phyloP scores from a whole-genome alignment of 768 basidiomycete genomes.

The Lactarius trivialis region DNA sequence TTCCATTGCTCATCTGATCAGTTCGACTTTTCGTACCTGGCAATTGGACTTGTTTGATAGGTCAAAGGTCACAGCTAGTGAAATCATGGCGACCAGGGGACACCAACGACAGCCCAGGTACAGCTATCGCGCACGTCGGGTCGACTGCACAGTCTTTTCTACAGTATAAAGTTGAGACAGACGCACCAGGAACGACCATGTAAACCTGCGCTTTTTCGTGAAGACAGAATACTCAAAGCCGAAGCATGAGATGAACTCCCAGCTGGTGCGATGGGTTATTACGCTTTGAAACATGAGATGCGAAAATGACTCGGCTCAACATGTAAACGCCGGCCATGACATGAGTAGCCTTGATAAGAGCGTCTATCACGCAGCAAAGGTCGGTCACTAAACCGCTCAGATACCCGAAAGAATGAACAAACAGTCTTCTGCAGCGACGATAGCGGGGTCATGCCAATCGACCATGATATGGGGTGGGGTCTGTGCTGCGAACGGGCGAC shows the following conservation, averaged over 20 bases:
- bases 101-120: slow-evolving; percentile 17
- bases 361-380: not conserved
- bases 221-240: slow-evolving; percentile 12
- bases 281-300: not conserved
- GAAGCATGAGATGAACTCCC: slow-evolving; percentile 13
- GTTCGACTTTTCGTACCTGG: not conserved
- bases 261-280: not conserved
- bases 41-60: not conserved
- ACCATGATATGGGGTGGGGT: not conserved
- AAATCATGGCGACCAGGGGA: not conserved
- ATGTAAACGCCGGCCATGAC: slow-evolving; percentile 16
- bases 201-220: slow-evolving; percentile 8
- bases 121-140: not conserved
- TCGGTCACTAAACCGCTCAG: not conserved
- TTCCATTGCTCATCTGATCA: not conserved
- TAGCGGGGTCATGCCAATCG: not conserved
- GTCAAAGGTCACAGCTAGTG: not conserved
- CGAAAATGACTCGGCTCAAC: not conserved
- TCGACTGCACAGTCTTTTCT: not conserved
- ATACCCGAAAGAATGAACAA: not conserved
- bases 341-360: slow-evolving; percentile 7
- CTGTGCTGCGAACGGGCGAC: too few species aligned
- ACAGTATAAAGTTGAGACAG: not conserved
- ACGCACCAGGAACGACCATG: slow-evolving; percentile 13
- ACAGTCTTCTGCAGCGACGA: not conserved